Evolutionary conservation across 1,139 yeast species (phyloP), one percentile per base, ranked within the genome.

Genomic region (Sugiyamaella paludigena): DNA sequence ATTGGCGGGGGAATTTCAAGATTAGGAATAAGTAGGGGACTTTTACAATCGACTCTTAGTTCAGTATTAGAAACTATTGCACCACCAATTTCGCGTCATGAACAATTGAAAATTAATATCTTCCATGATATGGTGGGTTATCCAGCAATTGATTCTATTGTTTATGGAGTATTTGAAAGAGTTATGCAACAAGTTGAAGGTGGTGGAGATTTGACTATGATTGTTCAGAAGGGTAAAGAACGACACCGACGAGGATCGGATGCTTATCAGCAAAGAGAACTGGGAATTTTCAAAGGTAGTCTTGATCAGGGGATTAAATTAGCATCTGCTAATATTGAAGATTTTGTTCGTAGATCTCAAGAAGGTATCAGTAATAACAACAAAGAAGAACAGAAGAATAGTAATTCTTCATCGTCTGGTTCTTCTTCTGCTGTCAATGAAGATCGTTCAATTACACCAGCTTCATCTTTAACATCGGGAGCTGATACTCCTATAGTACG

Each of bases 171-270:
- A 57, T 92, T 92, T 67, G 83, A 81, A 60, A 76, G 77, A 49
- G 97, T 88, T n/a, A 82, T 89, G 84, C 78, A 78, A 55, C 97
- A 91, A 67, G 97, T 91, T 12, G 96, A 91, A 65, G 97, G 96
- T 33, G 91, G 88, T 10, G 88, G 74, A 40, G 74, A 70, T 29
- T 65, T 61, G 64, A 80, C 68, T 70, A 77, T 69, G 77, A 79
- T 60, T 69, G 78, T 62, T 49, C 75, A 72, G 52, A 70, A 70
- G 57, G 76, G 75, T 38, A 64, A 68, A 43, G 74, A 69, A 40
- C 62, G 70, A 15, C 67, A 63, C 40, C 58, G 66, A 28, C 60
- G 70, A 10, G 73, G 67, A 10, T 62, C 71, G 2, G 71, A 69
- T 46, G 55, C 56, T 9, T 52, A 53, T 10, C 65, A 58, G 19